These are phyloP conservation scores for Udeniomyces megalosporus DNA, from an alignment of 768 basidiomycete species.

Conservation along the genomic window DNA sequence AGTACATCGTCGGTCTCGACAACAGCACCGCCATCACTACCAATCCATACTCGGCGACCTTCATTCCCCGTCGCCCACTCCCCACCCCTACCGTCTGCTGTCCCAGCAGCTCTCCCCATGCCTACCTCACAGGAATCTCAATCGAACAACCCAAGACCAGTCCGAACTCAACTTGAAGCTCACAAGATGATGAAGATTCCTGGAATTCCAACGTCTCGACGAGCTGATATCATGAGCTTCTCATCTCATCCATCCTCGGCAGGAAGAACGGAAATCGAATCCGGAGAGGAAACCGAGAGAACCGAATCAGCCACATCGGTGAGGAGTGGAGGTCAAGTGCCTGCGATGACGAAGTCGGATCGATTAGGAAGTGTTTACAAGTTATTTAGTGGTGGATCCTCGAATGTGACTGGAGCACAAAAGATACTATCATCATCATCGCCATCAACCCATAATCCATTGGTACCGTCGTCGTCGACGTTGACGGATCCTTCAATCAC, in stretches of 20 bases:
- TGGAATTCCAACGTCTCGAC: neutral
- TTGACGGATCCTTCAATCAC: no score
- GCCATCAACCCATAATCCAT: no score
- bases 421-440: no score
- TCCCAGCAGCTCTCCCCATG: neutral
- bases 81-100: neutral
- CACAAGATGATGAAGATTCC: constrained; percentile 11
- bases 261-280: neutral
- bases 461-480: no score
- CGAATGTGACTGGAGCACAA: no score
- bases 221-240: constrained; percentile 1
- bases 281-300: neutral
- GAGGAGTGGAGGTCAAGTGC: neutral
- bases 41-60: neutral
- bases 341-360: no score
- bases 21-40: neutral
- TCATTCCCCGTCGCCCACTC: neutral
- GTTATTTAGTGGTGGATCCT: neutral
- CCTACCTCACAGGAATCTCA: neutral
- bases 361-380: neutral
- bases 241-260: neutral
- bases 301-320: neutral
- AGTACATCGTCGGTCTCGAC: no score
- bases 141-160: neutral
- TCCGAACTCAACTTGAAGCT: constrained; percentile 1